Evolutionary conservation across 495 filamentous ascomycete species (phyloP).

Genomic region (Penicillium silybi): DNA sequence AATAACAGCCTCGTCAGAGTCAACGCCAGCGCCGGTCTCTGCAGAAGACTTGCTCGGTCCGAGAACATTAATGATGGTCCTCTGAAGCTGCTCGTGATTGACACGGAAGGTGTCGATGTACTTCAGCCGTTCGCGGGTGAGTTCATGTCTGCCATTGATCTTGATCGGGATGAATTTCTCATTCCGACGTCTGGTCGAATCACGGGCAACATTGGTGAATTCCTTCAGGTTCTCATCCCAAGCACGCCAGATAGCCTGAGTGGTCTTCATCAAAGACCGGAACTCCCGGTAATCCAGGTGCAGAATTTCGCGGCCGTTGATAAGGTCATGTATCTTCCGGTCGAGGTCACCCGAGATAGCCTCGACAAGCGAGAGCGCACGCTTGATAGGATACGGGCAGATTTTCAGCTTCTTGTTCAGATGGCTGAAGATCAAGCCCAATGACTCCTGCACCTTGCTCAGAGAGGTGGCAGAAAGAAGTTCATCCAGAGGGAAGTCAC

Average conservation of each 20-base stretch:
- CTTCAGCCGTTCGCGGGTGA: slow-evolving; percentile 82
- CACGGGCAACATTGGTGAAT: slow-evolving; percentile 94
- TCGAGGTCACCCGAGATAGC: slow-evolving; percentile 96
- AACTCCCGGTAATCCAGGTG: slow-evolving; percentile 92
- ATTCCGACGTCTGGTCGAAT: slow-evolving; percentile 82
- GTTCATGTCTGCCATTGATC: slow-evolving; percentile 74
- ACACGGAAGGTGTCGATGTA: slow-evolving; percentile 92
- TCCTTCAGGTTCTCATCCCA: slow-evolving; percentile 98
- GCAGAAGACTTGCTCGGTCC: slow-evolving; percentile 58
- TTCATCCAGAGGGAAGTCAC: slow-evolving; percentile 95
- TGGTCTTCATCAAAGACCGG: slow-evolving; percentile 72
- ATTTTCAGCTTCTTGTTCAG: slow-evolving; percentile 96
- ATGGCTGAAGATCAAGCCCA: slow-evolving; percentile 83
- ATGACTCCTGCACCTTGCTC: slow-evolving; percentile 83
- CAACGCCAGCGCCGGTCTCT: slow-evolving; percentile 42
- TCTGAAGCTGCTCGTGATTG: slow-evolving; percentile 95
- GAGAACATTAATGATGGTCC: slow-evolving; percentile 91
- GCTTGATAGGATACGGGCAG: slow-evolving; percentile 86
- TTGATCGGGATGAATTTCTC: slow-evolving; percentile 99
- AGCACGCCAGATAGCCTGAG: slow-evolving; percentile 77
- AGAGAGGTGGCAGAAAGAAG: slow-evolving; percentile 86
- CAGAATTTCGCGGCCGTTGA: slow-evolving; percentile 83
- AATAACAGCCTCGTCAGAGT: slow-evolving; percentile 59
- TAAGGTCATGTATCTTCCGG: slow-evolving; percentile 72
- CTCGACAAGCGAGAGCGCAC: slow-evolving; percentile 90